Conservation (phyloP, 345 rosid species). For the Schrenkiella parvula region DNA sequence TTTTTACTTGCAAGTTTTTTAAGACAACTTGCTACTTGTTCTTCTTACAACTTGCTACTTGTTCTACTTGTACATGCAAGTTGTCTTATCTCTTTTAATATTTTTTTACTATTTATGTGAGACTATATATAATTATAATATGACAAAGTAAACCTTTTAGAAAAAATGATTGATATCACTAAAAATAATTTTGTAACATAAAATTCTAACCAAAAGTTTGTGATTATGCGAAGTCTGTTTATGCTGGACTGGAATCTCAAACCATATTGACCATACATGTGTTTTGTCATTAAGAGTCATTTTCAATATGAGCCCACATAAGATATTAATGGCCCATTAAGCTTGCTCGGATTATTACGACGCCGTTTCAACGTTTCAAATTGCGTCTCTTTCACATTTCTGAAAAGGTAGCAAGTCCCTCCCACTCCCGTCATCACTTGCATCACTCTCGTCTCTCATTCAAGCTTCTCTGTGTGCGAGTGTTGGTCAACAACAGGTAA, state of each 20-base stretch:
- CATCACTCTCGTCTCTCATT: slow-evolving; percentile 1
- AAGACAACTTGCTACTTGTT: no score
- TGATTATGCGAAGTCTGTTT: not conserved
- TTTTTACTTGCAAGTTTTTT: no score
- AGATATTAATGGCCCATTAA: not conserved
- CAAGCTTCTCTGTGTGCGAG: not conserved
- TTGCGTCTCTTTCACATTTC: not conserved
- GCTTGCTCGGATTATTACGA: not conserved
- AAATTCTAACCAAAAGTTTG: not conserved
- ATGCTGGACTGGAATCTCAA: not conserved
- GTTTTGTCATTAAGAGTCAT: not conserved
- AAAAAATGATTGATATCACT: not conserved
- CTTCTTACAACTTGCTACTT: no score
- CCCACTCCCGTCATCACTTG: slow-evolving; percentile 7
- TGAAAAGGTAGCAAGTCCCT: slow-evolving; percentile 11
- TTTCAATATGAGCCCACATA: not conserved
- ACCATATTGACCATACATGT: not conserved
- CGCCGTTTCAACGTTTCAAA: not conserved
- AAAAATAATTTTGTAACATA: not conserved
- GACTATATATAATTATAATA: not conserved
- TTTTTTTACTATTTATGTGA: not conserved
- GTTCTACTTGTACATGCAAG: no score
- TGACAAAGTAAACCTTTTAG: not conserved
- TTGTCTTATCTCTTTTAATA: not conserved
- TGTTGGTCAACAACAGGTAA: slow-evolving; percentile 21